phyloP scores from a whole-genome alignment of 208 protist genomes.

The Angomonas desouzai region DNA sequence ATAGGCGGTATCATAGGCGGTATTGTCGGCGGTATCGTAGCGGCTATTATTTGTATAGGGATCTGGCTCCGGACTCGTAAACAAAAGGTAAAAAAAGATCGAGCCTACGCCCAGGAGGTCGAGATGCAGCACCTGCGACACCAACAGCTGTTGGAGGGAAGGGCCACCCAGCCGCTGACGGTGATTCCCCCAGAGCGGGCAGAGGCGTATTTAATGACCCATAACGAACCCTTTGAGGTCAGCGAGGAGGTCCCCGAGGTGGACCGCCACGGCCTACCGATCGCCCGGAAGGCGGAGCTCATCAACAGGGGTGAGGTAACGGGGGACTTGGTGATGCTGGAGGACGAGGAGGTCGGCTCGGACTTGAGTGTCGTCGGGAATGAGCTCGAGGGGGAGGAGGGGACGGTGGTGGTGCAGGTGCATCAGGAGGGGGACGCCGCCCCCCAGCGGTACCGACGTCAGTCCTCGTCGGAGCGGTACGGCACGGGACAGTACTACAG shows the following conservation, averaged over 20 bases:
- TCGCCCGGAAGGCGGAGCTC: background rate
- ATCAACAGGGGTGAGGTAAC: background rate
- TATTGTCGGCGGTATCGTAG: background rate
- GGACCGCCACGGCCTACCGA: background rate
- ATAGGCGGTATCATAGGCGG: background rate
- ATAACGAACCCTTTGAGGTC: background rate
- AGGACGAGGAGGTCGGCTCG: background rate
- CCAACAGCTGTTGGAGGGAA: background rate
- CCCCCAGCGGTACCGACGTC: background rate
- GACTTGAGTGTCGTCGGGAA: background rate
- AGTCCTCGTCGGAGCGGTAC: conserved; percentile 1
- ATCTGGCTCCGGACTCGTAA: background rate
- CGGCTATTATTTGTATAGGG: background rate
- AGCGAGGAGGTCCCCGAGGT: background rate
- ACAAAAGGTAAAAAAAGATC: background rate
- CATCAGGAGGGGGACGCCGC: background rate
- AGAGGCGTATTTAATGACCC: background rate
- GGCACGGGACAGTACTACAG: conserved; percentile 4
- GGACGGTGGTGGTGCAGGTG: conserved; percentile 2
- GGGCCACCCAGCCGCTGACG: background rate
- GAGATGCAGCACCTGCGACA: background rate
- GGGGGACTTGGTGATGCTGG: background rate
- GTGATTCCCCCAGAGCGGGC: background rate
- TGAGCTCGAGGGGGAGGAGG: background rate
- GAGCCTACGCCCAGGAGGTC: background rate